These are phyloP conservation scores for Exophiala calicioides DNA, from an alignment of 2,329 filamentous ascomycete species.

Conservation along the genomic window DNA sequence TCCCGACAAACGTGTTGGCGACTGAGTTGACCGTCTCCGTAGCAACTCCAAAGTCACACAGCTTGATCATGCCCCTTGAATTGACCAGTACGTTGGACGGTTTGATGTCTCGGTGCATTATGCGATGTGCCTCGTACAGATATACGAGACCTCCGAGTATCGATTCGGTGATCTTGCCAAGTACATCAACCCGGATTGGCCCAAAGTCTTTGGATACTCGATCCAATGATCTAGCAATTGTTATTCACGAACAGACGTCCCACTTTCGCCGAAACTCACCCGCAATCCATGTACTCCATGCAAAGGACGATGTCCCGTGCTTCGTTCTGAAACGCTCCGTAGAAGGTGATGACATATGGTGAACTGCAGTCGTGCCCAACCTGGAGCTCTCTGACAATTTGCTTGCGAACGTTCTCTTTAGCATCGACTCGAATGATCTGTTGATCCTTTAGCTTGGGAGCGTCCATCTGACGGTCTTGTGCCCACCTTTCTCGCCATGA, in stretches of 20 bases:
- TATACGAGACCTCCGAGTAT: constrained; percentile 92
- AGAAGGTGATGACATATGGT: constrained; percentile 95
- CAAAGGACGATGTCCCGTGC: constrained; percentile 98
- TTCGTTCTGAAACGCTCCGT: constrained; percentile 94
- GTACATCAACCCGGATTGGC: constrained; percentile 89
- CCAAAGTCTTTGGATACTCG: constrained; percentile 93
- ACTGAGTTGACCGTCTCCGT: constrained; percentile 97
- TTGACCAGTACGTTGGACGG: constrained; percentile 97
- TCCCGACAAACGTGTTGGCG: constrained; percentile 96
- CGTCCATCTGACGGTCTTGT: not conserved
- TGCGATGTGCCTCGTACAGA: constrained; percentile 91
- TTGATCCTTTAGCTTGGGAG: constrained; percentile 27
- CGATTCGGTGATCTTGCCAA: constrained; percentile 96
- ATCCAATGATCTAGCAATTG: constrained; percentile 77
- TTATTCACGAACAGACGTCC: constrained; percentile 27
- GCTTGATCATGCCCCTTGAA: constrained; percentile 89
- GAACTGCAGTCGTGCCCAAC: constrained; percentile 99
- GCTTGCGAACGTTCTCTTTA: constrained; percentile 94
- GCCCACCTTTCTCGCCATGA: constrained; percentile 94
- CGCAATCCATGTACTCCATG: constrained; percentile 99
- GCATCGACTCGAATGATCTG: constrained; percentile 98
- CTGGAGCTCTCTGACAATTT: constrained; percentile 93
- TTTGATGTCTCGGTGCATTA: constrained; percentile 99
- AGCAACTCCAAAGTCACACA: constrained; percentile 98
- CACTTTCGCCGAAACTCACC: constrained; percentile 62